Conservation (phyloP, 2,329 filamentous ascomycete species). For the Podosphaera aphanis region DNA sequence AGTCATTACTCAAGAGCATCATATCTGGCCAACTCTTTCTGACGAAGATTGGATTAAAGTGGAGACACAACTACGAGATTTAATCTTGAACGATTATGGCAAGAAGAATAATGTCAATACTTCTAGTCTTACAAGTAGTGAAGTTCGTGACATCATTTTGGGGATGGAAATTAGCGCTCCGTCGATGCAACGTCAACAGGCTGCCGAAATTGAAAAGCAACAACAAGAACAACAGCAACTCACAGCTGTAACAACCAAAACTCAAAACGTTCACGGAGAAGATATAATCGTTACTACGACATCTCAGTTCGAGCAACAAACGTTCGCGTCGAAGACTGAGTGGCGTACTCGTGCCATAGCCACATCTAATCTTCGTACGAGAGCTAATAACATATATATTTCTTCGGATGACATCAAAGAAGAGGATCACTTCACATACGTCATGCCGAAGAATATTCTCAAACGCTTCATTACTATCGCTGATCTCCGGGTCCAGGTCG, state of each 20-base stretch:
- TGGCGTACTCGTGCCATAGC: constrained; percentile 95
- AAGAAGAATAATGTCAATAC: constrained; percentile 99
- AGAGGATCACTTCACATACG: constrained; percentile 74
- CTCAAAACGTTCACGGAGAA: constrained; percentile 87
- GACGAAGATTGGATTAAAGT: constrained; percentile 99
- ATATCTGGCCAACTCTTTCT: constrained; percentile 86
- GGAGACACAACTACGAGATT: constrained; percentile 82
- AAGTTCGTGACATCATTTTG: constrained; percentile 93
- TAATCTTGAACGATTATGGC: constrained; percentile 94
- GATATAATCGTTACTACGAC: constrained; percentile 97
- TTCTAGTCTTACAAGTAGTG: constrained; percentile 82
- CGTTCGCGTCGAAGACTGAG: constrained; percentile 94
- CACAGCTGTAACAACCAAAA: constrained; percentile 94
- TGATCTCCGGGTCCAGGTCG: constrained; percentile 87
- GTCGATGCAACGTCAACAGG: constrained; percentile 93
- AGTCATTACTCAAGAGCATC: constrained; percentile 93
- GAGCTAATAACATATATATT: constrained; percentile 96
- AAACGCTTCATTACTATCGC: constrained; percentile 97
- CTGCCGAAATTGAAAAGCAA: constrained; percentile 96
- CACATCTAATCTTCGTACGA: constrained; percentile 78
- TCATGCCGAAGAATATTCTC: constrained; percentile 97
- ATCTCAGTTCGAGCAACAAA: constrained; percentile 91
- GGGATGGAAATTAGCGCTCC: constrained; percentile 99
- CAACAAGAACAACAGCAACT: constrained; percentile 91
- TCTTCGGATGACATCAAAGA: constrained; percentile 83